Percentiles rank a stretch among this genome's conserved stretches.
These are phyloP conservation scores for Jaltomata sinuosa DNA, from an alignment of 257 asterid species.

Conservation along the genomic window DNA sequence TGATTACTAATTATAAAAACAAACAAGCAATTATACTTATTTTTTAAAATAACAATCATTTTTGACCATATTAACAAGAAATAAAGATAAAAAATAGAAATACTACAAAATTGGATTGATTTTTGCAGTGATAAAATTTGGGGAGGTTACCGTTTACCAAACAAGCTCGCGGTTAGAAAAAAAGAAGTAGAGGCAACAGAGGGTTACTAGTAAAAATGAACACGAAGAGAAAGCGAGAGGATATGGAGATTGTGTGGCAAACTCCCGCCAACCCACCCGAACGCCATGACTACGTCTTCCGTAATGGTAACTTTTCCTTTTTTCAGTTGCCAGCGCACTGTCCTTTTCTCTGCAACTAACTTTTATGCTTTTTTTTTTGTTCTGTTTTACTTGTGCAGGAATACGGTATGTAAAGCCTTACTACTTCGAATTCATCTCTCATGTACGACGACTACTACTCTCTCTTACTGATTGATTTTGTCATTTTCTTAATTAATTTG, in stretches of 20 bases:
- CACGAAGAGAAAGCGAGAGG: conserved; percentile 52
- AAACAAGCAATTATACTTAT: too few relatives aligned
- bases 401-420: conserved; percentile 88
- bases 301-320: conserved; percentile 30
- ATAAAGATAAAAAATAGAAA: too few relatives aligned
- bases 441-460: conserved; percentile 32
- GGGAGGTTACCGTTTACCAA: background rate
- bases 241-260: conserved; percentile 85
- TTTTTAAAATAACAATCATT: too few relatives aligned
- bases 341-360: background rate
- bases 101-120: background rate
- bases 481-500: too few relatives aligned
- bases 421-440: conserved; percentile 88
- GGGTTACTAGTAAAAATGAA: too few relatives aligned
- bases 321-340: background rate
- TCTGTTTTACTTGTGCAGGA: conserved; percentile 42
- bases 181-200: too few relatives aligned
- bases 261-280: conserved; percentile 89
- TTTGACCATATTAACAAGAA: too few relatives aligned
- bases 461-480: background rate
- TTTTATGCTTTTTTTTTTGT: background rate
- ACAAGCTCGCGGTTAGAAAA: too few relatives aligned
- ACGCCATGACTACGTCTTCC: conserved; percentile 72
- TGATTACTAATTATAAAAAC: too few relatives aligned
- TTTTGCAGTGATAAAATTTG: background rate